Evolutionary conservation across 495 filamentous ascomycete genomes (phyloP).

Genomic region (Jackrogersella minutella): DNA sequence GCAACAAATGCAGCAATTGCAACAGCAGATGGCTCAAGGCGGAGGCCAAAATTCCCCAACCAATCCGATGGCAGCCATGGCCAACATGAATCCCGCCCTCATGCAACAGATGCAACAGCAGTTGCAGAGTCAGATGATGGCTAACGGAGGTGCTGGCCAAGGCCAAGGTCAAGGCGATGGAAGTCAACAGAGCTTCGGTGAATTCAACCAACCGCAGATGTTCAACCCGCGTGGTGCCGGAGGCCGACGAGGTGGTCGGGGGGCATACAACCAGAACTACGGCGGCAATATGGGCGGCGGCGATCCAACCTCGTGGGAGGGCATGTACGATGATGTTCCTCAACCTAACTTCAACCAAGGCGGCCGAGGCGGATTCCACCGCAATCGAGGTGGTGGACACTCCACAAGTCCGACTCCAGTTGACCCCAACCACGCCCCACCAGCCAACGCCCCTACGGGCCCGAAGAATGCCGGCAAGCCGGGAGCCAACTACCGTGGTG

Average conservation of each 20-base stretch:
- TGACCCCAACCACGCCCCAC: constrained; percentile 68
- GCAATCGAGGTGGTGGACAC: constrained; percentile 43
- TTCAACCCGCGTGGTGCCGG: constrained; percentile 72
- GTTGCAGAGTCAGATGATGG: constrained; percentile 70
- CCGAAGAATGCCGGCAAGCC: constrained; percentile 95
- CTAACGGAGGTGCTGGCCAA: constrained; percentile 55
- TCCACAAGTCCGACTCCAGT: constrained; percentile 49
- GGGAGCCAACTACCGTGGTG: constrained; percentile 93
- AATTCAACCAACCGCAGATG: constrained; percentile 88
- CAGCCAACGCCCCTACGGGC: constrained; percentile 93
- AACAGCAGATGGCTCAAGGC: constrained; percentile 66
- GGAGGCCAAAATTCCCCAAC: constrained; percentile 50
- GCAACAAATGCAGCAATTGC: constrained; percentile 87
- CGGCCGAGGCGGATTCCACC: constrained; percentile 59
- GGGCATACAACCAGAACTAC: constrained; percentile 40
- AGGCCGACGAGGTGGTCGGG: constrained; percentile 47
- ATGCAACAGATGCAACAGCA: constrained; percentile 90
- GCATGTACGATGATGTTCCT: constrained; percentile 99
- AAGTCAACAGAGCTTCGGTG: constrained; percentile 49
- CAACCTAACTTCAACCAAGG: constrained; percentile 76
- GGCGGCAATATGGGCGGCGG: constrained; percentile 39
- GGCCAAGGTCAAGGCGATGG: constrained; percentile 48
- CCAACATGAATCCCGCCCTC: constrained; percentile 79
- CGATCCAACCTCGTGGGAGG: constrained; percentile 87
- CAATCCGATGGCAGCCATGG: constrained; percentile 59